Evolutionary conservation across 1,139 yeast genomes (phyloP), one percentile per base, ranked within the genome.

Genomic region (Suhomyces bokatorum): DNA sequence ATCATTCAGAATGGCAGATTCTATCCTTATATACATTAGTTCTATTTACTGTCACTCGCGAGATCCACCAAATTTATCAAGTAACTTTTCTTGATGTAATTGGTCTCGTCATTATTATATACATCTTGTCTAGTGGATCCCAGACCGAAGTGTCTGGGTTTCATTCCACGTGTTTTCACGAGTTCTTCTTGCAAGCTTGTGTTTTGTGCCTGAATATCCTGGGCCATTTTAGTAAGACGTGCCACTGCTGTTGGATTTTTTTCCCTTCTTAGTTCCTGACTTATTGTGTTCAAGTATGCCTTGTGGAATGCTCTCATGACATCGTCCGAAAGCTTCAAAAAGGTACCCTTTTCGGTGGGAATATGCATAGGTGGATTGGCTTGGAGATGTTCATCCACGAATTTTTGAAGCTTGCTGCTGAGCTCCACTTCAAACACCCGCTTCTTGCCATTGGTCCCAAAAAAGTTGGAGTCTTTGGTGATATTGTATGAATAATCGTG

Each of bases 31-130:
- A 13, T 32, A 16, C 35, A 16, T 32, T 32, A 6, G 6, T 17
- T 17, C 13, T 33, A 33, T 20, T 12, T 6, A 7, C 24, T 20
- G 22, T 24, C 35, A 30, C 37, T 35, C 7, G 35, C 40, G 14
- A 42, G 27, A 26, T 45, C 49, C 14, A 54, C 37, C 42, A 54
- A 47, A 35, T 62, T 66, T 35, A 60, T 48, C 40, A 66, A 51
- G 39, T 54, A 61, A 2, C 55, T 58, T 39, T 58, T 59, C 45
- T 63, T 64, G 43, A 64, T 47, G 44, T 59, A 60, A 30, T 52
- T 58, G 4, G 55, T 41, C 46, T 64, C 63, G 38, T 65, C 68
- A 32, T 51, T 55, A 15, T 51, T 44, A 42, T 47, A 56, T 22
- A 56, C 44, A 32, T 53, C 56, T 27, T 50, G 51, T 39, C 45